Evolutionary conservation across 2,329 filamentous ascomycete species (phyloP), one percentile per base, ranked within the genome.

Genomic region (Hysterium pulicare): DNA sequence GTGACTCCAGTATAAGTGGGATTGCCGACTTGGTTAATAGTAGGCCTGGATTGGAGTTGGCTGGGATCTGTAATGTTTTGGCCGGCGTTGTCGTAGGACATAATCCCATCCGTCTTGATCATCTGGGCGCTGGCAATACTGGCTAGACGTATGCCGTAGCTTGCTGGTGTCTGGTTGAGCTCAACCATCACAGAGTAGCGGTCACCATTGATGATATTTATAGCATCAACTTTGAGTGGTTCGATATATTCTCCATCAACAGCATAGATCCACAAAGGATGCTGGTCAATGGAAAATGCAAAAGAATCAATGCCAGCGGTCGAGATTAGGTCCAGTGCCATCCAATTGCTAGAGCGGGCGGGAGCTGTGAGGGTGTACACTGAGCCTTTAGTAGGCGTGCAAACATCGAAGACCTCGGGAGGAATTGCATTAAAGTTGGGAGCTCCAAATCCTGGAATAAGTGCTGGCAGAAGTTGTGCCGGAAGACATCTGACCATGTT

Each of bases 111-210:
- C 1, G 74, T 79, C 11, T 71, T 69, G 22, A 84, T 68, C 41
- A 82, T 70, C 54, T 84, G 82, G 9, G 75, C 71, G 2, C 70
- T 59, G 22, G 66, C 68, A 11, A 66, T 62, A 13, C 75, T 72
- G 20, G 75, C 72, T 31, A 77, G 66, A 2, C 81, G 78, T 23
- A 83, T 73, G 5, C 72, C 73, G 57, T 78, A 83, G 44, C 75
- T 63, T 1, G 74, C 75, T 1, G 69, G 50, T 1, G 53, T 55
- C 31, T 71, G 68, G 32, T 72, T 59, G 4, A 79, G 62, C 44
- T 71, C 59, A 47, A 78, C 51, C 36, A 80, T 54, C 1, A 80
- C 64, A 0, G 76, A 78, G 53, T 74, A 79, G 4, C 78, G 71
- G 46, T 75, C 75, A 10, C 77, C 78, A 45, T 76, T 79, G 47